phyloP scores from a whole-genome alignment of 768 basidiomycete genomes.

The Rossbeevera mucosa region DNA sequence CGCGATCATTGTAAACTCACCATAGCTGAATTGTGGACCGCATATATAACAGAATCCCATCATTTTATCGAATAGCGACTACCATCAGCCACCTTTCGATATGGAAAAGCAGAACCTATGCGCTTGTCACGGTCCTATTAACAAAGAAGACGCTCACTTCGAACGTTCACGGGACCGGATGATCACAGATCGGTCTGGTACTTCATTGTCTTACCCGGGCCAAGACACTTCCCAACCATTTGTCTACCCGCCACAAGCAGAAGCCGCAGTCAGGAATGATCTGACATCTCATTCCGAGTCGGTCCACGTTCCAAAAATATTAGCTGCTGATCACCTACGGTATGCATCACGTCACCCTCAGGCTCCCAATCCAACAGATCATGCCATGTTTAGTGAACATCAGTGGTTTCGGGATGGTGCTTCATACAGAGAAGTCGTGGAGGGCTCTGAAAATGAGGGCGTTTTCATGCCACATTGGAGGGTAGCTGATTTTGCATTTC shows the following conservation, averaged over 20 bases:
- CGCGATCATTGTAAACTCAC: constrained; percentile 17
- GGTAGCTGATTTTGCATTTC: not conserved
- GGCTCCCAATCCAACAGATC: not conserved
- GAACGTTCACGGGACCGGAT: not conserved
- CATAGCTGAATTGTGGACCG: not conserved
- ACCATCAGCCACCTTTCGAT: not conserved
- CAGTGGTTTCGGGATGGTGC: not conserved
- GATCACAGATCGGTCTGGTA: too few relatives aligned
- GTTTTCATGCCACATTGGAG: not conserved
- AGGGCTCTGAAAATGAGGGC: not conserved
- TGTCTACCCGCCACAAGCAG: not conserved
- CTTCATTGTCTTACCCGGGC: not conserved
- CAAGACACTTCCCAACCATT: not conserved
- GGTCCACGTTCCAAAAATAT: not conserved
- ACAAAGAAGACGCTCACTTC: not conserved
- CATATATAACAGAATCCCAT: not conserved
- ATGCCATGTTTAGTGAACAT: not conserved
- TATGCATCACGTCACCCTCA: not conserved
- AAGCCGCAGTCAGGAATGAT: not conserved
- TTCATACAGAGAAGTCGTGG: not conserved
- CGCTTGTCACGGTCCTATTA: too few relatives aligned
- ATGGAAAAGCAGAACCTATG: not conserved
- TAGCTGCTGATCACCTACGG: not conserved
- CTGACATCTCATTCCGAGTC: not conserved
- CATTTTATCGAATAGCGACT: not conserved